phyloP scores from a whole-genome alignment of 2,329 filamentous ascomycete genomes.

The Alternaria consortialis region DNA sequence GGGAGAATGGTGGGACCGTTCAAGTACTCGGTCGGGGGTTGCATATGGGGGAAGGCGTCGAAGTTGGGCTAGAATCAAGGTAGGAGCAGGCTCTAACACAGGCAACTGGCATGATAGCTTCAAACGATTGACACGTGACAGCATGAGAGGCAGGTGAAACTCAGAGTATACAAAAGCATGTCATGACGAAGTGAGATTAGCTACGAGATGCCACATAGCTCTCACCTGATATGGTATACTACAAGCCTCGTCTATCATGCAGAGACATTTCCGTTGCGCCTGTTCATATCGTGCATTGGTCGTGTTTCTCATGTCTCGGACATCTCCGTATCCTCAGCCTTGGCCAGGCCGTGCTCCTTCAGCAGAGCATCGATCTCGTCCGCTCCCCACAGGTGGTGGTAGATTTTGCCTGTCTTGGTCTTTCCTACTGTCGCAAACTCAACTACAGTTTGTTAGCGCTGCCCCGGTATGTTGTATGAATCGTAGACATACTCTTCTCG shows the following conservation, averaged over 20 bases:
- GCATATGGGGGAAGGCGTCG: not conserved
- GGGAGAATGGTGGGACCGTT: not conserved
- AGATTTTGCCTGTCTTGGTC: conserved; percentile 94
- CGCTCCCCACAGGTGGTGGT: conserved; percentile 95
- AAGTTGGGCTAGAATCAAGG: not conserved
- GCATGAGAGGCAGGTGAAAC: not conserved
- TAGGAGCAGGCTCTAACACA: not conserved
- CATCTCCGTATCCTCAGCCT: conserved; percentile 58
- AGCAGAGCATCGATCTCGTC: conserved; percentile 95
- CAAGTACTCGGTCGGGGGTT: not conserved
- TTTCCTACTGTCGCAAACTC: conserved; percentile 98
- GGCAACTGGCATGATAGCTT: not conserved
- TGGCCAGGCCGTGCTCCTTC: conserved; percentile 94
- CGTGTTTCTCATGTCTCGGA: conserved; percentile 42
- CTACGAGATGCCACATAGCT: conserved; percentile 35
- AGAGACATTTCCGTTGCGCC: conserved; percentile 35
- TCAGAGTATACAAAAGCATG: conserved; percentile 1
- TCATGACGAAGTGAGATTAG: conserved; percentile 40
- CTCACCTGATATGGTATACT: conserved; percentile 46
- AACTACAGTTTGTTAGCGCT: conserved; percentile 64
- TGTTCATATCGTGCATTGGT: conserved; percentile 28
- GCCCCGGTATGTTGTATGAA: not conserved
- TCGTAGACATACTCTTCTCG: conserved; percentile 86
- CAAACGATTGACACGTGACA: not conserved
- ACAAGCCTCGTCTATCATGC: conserved; percentile 42